Percentiles rank a stretch among this genome's conserved stretches.
Conservation (phyloP, 768 basidiomycete species). For the Boletus sensibilis region DNA sequence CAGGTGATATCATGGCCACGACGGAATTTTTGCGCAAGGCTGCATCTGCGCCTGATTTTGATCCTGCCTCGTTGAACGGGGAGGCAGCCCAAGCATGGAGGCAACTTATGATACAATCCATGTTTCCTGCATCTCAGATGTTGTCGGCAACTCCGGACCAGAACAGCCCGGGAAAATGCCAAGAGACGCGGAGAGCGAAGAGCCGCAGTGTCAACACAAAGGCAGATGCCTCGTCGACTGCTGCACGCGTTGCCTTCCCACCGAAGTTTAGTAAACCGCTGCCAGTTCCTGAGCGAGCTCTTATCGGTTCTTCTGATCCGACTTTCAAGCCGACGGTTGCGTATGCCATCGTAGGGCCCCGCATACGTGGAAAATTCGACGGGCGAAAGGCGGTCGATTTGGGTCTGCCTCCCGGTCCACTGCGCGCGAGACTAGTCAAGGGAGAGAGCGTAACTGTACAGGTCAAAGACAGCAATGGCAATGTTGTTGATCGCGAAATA, state of each 20-base stretch:
- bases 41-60: slow-evolving; percentile 26
- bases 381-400: slow-evolving; percentile 59
- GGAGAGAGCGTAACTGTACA: slow-evolving; percentile 64
- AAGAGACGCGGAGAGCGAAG: slow-evolving; percentile 15
- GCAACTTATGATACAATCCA: slow-evolving; percentile 47
- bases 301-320: slow-evolving; percentile 16
- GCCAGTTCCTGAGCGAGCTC: slow-evolving; percentile 23
- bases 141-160: slow-evolving; percentile 11
- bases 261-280: slow-evolving; percentile 17
- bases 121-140: slow-evolving; percentile 53
- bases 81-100: slow-evolving; percentile 57
- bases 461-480: slow-evolving; percentile 45
- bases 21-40: slow-evolving; percentile 20
- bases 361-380: slow-evolving; percentile 70
- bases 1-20: not conserved
- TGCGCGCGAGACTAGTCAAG: slow-evolving; percentile 57
- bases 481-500: slow-evolving; percentile 47
- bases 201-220: not conserved
- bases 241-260: slow-evolving; percentile 15
- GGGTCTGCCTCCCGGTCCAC: slow-evolving; percentile 58
- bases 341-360: slow-evolving; percentile 53
- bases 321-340: slow-evolving; percentile 40
- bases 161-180: slow-evolving; percentile 1
- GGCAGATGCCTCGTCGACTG: not conserved
- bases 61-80: slow-evolving; percentile 37